A percentile compares a stretch with the other conserved stretches of the same genome.
phyloP scores from a whole-genome alignment of 2,329 filamentous ascomycete species.

The Metarhizium robertsii region DNA sequence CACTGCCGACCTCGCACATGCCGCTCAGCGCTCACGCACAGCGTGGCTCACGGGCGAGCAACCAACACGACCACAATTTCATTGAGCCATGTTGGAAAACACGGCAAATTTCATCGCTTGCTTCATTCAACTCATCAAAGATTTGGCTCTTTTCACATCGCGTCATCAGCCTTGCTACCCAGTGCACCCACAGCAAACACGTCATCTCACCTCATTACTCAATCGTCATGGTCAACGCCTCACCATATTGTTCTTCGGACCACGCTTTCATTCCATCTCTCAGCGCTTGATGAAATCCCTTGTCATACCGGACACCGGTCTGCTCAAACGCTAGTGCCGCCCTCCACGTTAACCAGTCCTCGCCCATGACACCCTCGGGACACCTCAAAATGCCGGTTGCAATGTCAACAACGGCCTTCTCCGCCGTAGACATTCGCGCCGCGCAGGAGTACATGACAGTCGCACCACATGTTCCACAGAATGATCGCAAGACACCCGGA shows the following conservation, averaged over 20 bases:
- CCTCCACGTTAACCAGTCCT: conserved; percentile 38
- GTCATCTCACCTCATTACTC: background rate
- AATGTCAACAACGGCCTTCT: conserved; percentile 29
- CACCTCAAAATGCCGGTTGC: conserved; percentile 35
- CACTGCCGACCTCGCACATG: background rate
- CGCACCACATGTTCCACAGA: conserved; percentile 38
- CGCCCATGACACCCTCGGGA: conserved; percentile 32
- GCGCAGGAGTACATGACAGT: conserved; percentile 28
- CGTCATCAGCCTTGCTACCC: too few relatives aligned
- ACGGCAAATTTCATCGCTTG: too few relatives aligned
- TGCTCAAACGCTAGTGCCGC: conserved; percentile 24
- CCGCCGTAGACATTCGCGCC: conserved; percentile 17
- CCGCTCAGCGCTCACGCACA: too few relatives aligned
- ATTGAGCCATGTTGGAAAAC: too few relatives aligned
- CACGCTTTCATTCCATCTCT: conserved; percentile 28
- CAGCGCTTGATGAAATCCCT: conserved; percentile 24
- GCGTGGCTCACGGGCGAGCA: too few relatives aligned
- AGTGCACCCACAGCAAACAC: background rate
- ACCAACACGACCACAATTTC: too few relatives aligned
- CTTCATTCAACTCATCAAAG: too few relatives aligned
- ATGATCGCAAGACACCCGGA: conserved; percentile 27
- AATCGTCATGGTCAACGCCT: conserved; percentile 17
- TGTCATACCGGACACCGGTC: conserved; percentile 27
- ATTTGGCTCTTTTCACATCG: too few relatives aligned
- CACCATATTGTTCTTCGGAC: conserved; percentile 25